Conservation (phyloP, 2,329 filamentous ascomycete genomes). For the Paecilomyces formosus region DNA sequence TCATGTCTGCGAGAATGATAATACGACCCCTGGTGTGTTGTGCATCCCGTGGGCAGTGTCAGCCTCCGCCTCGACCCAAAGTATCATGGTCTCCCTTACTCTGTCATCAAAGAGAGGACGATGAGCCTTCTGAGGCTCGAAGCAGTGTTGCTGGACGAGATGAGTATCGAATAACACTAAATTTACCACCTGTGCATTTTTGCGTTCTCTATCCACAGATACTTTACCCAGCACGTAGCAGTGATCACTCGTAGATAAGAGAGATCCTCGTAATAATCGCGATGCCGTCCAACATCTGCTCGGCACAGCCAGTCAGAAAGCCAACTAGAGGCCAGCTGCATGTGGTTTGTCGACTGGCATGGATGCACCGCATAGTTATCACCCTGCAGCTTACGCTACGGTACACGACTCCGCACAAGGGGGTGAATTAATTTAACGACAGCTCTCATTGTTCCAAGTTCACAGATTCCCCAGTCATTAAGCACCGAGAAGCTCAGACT, state of each 20-base stretch:
- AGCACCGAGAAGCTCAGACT: background rate
- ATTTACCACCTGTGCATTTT: background rate
- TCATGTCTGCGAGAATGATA: background rate
- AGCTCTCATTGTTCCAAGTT: too few species aligned
- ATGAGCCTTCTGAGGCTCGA: background rate
- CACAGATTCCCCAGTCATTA: too few species aligned
- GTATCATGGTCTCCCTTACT: background rate
- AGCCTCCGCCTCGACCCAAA: background rate
- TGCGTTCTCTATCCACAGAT: background rate
- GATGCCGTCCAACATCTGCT: background rate
- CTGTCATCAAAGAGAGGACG: background rate
- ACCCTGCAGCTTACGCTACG: slow-evolving; percentile 3
- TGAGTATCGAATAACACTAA: too few species aligned
- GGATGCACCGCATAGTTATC: background rate
- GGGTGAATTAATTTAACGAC: too few species aligned
- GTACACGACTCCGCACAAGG: slow-evolving; percentile 1
- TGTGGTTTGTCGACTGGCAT: background rate
- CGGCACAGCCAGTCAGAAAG: background rate
- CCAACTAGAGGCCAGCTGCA: background rate
- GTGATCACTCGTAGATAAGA: background rate
- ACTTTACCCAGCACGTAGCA: background rate
- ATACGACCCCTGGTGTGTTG: background rate
- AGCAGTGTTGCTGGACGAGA: too few species aligned
- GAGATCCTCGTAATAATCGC: background rate
- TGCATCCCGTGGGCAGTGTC: background rate